phyloP scores from a whole-genome alignment of 129 eudicot species.

The Deinandra increscens region DNA sequence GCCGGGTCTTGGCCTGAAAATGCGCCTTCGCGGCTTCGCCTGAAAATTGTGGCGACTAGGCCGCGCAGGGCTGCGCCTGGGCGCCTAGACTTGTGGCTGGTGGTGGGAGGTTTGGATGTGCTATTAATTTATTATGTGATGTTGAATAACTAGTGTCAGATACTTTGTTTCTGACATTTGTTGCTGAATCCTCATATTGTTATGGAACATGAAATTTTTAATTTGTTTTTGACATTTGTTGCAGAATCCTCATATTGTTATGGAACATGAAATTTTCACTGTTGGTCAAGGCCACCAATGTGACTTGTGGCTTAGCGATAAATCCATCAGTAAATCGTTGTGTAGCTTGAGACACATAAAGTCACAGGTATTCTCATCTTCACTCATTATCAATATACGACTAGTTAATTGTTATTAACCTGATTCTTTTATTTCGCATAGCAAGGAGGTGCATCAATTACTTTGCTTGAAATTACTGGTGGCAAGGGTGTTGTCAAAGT shows the following conservation, averaged over 20 bases:
- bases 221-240: not conserved
- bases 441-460: constrained; percentile 61
- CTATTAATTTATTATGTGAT: not conserved
- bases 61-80: too few relatives aligned
- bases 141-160: not conserved
- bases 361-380: constrained; percentile 43
- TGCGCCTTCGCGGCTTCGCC: too few relatives aligned
- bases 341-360: constrained; percentile 71
- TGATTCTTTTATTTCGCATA: constrained; percentile 26
- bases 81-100: too few relatives aligned
- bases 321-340: constrained; percentile 57
- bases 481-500: constrained; percentile 78
- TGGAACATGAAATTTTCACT: constrained; percentile 56
- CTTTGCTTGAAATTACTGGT: constrained; percentile 78
- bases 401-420: not conserved
- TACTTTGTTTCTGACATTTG: not conserved
- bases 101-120: not conserved
- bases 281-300: constrained; percentile 86
- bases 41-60: too few relatives aligned
- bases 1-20: too few relatives aligned
- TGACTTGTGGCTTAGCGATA: constrained; percentile 66
- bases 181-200: constrained; percentile 67
- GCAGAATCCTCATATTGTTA: constrained; percentile 69
- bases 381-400: not conserved
- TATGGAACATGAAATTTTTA: constrained; percentile 52